These are phyloP conservation scores for Chytriomyces hyalinus DNA, from an alignment of 192 early-diverging fungal species.

Conservation along the genomic window DNA sequence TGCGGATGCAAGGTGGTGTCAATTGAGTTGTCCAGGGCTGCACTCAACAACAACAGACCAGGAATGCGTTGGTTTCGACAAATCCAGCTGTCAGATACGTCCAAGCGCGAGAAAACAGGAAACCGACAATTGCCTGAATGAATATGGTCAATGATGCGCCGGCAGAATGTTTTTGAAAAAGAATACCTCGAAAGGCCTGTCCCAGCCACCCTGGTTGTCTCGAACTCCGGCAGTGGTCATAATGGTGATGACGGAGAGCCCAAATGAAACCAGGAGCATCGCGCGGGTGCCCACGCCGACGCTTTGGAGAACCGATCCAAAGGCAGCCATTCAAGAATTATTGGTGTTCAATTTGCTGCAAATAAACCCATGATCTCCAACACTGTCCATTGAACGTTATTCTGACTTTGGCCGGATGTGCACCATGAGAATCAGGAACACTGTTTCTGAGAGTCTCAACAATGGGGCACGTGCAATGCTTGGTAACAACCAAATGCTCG, in stretches of 20 bases:
- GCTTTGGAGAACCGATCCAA: not conserved
- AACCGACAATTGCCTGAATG: constrained; percentile 24
- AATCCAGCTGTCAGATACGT: constrained; percentile 66
- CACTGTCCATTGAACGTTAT: too few relatives aligned
- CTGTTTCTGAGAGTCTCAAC: too few relatives aligned
- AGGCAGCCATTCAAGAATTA: constrained; percentile 5
- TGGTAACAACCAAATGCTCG: too few relatives aligned
- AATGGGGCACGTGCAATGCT: too few relatives aligned
- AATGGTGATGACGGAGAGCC: constrained; percentile 31
- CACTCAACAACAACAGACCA: constrained; percentile 43
- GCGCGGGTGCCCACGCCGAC: constrained; percentile 19
- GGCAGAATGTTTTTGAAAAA: not conserved
- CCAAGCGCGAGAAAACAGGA: constrained; percentile 49
- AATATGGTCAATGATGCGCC: not conserved
- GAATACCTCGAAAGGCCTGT: constrained; percentile 31
- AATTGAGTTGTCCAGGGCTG: not conserved
- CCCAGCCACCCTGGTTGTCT: constrained; percentile 15
- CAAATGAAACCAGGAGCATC: constrained; percentile 21
- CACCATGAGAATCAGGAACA: too few relatives aligned
- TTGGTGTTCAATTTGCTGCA: not conserved
- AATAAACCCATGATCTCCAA: too few relatives aligned
- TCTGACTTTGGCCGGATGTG: too few relatives aligned
- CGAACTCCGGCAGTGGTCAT: not conserved
- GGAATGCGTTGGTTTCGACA: constrained; percentile 56
- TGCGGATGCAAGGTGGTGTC: not conserved